Conservation (phyloP, 192 early-diverging fungal genomes). For the Mortierella claussenii region DNA sequence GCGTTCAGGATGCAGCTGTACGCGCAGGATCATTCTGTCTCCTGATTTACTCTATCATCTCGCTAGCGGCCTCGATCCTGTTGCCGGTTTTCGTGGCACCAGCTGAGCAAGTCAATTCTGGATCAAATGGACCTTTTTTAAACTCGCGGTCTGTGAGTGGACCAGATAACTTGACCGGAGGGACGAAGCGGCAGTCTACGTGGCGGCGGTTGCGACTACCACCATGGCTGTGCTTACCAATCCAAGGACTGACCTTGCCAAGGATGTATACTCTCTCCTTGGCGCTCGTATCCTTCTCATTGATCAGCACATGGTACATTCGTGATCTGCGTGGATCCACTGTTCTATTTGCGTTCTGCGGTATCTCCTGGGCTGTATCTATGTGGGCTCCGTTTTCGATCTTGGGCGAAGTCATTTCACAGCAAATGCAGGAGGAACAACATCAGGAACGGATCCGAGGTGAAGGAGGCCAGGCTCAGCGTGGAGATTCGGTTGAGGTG, state of each 20-base stretch:
- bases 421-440: slow-evolving; percentile 44
- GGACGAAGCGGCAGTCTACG: slow-evolving; percentile 1
- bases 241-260: slow-evolving; percentile 51
- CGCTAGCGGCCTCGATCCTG: slow-evolving; percentile 65
- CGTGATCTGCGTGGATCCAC: slow-evolving; percentile 66
- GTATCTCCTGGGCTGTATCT: slow-evolving; percentile 87
- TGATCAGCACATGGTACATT: slow-evolving; percentile 75
- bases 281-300: slow-evolving; percentile 71
- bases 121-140: slow-evolving; percentile 21
- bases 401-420: slow-evolving; percentile 79
- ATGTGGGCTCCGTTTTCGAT: slow-evolving; percentile 96
- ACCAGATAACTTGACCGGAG: neutral
- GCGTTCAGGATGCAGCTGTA: slow-evolving; percentile 66
- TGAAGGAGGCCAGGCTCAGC: neutral
- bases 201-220: slow-evolving; percentile 8
- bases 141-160: neutral
- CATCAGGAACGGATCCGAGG: slow-evolving; percentile 9
- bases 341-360: slow-evolving; percentile 74
- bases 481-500: slow-evolving; percentile 6
- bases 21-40: slow-evolving; percentile 90
- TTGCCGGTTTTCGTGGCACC: slow-evolving; percentile 56
- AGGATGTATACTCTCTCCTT: slow-evolving; percentile 80
- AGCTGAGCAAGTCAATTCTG: slow-evolving; percentile 1
- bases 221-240: slow-evolving; percentile 27
- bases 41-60: slow-evolving; percentile 83